phyloP scores from a whole-genome alignment of 2,329 filamentous ascomycete genomes.

The Periconia sp. region DNA sequence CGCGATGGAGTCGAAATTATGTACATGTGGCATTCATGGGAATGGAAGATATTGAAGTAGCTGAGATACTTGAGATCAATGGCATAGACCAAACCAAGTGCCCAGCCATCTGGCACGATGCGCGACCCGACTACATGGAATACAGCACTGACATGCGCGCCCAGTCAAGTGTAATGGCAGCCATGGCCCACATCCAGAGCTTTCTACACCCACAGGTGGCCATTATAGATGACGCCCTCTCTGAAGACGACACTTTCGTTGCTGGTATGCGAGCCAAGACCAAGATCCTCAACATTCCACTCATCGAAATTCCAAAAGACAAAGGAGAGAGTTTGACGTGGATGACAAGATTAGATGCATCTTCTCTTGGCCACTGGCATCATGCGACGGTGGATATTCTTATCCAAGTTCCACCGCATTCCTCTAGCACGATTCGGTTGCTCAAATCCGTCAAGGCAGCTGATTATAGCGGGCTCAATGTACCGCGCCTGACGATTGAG shows the following conservation, averaged over 20 bases:
- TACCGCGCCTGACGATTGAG: constrained; percentile 83
- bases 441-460: constrained; percentile 76
- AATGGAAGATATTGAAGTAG: constrained; percentile 70
- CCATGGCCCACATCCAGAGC: constrained; percentile 72
- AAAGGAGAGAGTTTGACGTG: constrained; percentile 71
- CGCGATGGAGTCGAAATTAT: constrained; percentile 67
- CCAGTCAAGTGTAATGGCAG: constrained; percentile 67
- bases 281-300: constrained; percentile 58
- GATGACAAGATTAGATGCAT: constrained; percentile 78
- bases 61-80: constrained; percentile 76
- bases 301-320: constrained; percentile 76
- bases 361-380: constrained; percentile 78
- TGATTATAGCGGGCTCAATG: constrained; percentile 73
- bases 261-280: constrained; percentile 64
- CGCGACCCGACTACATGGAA: constrained; percentile 73
- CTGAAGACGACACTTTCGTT: constrained; percentile 74
- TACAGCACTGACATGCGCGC: constrained; percentile 75
- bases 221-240: constrained; percentile 70
- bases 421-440: constrained; percentile 78
- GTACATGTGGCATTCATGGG: constrained; percentile 86
- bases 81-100: constrained; percentile 74
- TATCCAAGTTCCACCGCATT: constrained; percentile 73
- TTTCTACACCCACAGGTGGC: constrained; percentile 80
- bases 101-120: constrained; percentile 72
- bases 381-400: constrained; percentile 80